Evolutionary conservation across 129 eudicot species (phyloP).

Genomic region (Arctium minus): DNA sequence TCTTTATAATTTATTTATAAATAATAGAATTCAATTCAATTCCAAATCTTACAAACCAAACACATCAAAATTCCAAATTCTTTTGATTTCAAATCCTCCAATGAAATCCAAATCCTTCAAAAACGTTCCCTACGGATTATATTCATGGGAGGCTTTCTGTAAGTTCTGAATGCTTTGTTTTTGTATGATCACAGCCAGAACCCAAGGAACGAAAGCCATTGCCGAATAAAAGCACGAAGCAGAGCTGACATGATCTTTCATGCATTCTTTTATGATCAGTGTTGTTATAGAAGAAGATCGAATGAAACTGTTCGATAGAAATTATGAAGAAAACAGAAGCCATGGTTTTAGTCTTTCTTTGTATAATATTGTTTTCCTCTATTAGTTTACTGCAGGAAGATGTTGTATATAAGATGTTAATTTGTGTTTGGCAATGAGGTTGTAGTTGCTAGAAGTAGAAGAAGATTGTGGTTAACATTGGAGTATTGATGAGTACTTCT

Average conservation of each 20-base stretch:
- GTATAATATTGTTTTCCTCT: slow-evolving; percentile 6
- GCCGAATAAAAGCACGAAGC: slow-evolving; percentile 33
- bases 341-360: not conserved
- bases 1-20: too few relatives aligned
- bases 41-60: too few relatives aligned
- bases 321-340: not conserved
- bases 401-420: slow-evolving; percentile 15
- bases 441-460: not conserved
- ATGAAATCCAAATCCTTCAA: too few relatives aligned
- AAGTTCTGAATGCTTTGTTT: not conserved
- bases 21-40: too few relatives aligned
- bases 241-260: slow-evolving; percentile 14
- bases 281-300: not conserved
- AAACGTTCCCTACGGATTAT: not conserved
- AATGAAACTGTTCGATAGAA: not conserved
- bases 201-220: slow-evolving; percentile 19
- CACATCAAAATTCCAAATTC: too few relatives aligned
- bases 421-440: not conserved
- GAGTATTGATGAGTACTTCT: not conserved
- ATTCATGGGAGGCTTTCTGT: not conserved
- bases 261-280: not conserved
- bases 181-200: slow-evolving; percentile 21
- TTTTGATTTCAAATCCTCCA: too few relatives aligned
- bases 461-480: not conserved
- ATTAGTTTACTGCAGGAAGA: not conserved